Base-by-base conservation (phyloP, 2,329 filamentous ascomycete genomes). In the Chaetomiaceae sp. region DNA sequence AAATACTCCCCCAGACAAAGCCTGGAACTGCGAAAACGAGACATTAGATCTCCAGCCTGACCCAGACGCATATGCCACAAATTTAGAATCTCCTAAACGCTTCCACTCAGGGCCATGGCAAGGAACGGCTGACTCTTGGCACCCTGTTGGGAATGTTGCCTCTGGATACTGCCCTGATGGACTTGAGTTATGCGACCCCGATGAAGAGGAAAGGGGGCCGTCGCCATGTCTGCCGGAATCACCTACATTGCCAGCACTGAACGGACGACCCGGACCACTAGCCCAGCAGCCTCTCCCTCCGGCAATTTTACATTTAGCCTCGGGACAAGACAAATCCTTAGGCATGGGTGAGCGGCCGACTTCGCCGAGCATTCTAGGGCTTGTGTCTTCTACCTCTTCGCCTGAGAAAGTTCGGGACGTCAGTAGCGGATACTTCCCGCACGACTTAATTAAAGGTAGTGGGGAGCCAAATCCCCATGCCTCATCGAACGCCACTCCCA, bases 291-390 rank as follows among this genome's bases (percentile, higher is more conserved):
- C 34, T 18, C 43, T 50, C 10, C 51, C 56, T 1, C 53, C 51
- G 13, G 48, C 51, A 10, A 14, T 49, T 13, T 44, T 20, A 6
- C 33, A 48, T 29, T 30, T 34, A 13, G 38, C 14, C 4, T 54
- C 54, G 56, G 44, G 32, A 8, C 54, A 41, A 27, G 32, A 29
- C 13, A 37, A 41, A 5, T 53, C 51, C 10, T 41, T 44, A 6
- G 41, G 42, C n/a, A 36, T 43, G 7, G 43, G 38, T 6, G 54
- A 54, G 33, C 45, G 48, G 3, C 33, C 43, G 9, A 33, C 29
- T 4, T 44, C 45, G 5, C 25, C 29, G 14, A 25, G 33, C 13
- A 46, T 34, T 25, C 29, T 48, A 4, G 46, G 49, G n/a, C n/a
- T n/a, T 1, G 48, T 49, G 14, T 32, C 38, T n/a, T 44, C 51